Evolutionary conservation across 805 yeast genomes (phyloP).

Genomic region (Candida ipomoeae): DNA sequence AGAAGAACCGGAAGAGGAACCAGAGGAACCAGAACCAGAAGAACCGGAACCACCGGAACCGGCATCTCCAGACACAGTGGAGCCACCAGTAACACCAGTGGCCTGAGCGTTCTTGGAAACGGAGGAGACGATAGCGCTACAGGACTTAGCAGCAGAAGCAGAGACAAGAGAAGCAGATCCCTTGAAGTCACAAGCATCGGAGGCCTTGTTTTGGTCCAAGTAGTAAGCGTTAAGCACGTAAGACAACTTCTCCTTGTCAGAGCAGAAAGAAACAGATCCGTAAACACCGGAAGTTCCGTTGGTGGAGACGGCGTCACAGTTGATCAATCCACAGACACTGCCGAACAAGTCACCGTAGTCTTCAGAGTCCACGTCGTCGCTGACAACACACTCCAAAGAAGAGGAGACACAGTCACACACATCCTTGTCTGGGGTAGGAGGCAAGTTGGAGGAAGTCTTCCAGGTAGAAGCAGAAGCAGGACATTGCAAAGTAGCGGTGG

Average conservation of each 20-base stretch:
- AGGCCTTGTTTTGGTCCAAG: conserved; percentile 13
- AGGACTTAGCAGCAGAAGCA: conserved; percentile 25
- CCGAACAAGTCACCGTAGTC: conserved; percentile 61
- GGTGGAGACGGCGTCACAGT: conserved; percentile 58
- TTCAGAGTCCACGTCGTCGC: conserved; percentile 46
- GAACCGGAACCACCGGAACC: conserved; percentile 17
- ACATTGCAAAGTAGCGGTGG: conserved; percentile 47
- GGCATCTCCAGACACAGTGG: conserved; percentile 18
- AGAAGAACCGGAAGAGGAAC: conserved; percentile 19
- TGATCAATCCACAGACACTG: conserved; percentile 52
- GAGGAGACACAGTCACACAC: conserved; percentile 61
- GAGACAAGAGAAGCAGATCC: conserved; percentile 53
- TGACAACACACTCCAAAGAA: conserved; percentile 58
- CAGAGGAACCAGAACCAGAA: conserved; percentile 19
- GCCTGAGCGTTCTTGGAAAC: conserved; percentile 17
- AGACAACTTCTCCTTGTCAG: conserved; percentile 59
- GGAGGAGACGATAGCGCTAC: conserved; percentile 23
- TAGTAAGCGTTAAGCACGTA: conserved; percentile 65
- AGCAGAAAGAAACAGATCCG: conserved; percentile 73
- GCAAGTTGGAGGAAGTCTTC: conserved; percentile 64
- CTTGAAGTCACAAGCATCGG: conserved; percentile 17
- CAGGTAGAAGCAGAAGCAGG: conserved; percentile 56
- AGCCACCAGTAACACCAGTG: conserved; percentile 10
- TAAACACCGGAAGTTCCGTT: conserved; percentile 64
- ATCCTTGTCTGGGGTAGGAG: conserved; percentile 71